A percentile compares a stretch with the other conserved stretches of the same genome.
phyloP scores from a whole-genome alignment of 2,329 filamentous ascomycete genomes.

The Akanthomyces dipterigenus region DNA sequence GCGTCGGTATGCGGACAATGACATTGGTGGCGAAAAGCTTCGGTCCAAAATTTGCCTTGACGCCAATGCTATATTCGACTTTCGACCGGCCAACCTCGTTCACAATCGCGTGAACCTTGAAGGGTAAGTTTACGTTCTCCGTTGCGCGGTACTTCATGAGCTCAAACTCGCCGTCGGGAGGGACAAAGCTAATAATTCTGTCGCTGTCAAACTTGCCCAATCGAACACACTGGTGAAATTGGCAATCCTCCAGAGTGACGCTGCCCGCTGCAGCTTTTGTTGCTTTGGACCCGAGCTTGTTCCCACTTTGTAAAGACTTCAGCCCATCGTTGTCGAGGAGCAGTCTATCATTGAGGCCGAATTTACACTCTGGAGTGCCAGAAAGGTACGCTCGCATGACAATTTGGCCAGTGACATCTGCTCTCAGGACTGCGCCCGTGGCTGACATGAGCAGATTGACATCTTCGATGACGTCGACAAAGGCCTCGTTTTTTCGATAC shows the following conservation, averaged over 20 bases:
- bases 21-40: constrained; percentile 98
- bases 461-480: constrained; percentile 98
- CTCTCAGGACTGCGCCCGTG: constrained; percentile 85
- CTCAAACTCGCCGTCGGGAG: constrained; percentile 96
- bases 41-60: constrained; percentile 91
- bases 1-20: constrained; percentile 86
- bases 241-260: constrained; percentile 94
- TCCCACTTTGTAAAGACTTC: constrained; percentile 62
- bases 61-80: constrained; percentile 96
- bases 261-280: constrained; percentile 93
- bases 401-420: constrained; percentile 95
- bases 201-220: constrained; percentile 95
- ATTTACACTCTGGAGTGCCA: constrained; percentile 97
- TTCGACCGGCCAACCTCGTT: constrained; percentile 96
- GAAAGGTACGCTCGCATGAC: constrained; percentile 97
- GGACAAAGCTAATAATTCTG: constrained; percentile 93
- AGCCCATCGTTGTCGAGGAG: constrained; percentile 75
- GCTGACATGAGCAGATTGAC: constrained; percentile 99
- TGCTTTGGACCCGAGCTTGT: constrained; percentile 74
- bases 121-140: constrained; percentile 96
- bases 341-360: constrained; percentile 91
- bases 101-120: constrained; percentile 98
- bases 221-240: constrained; percentile 98
- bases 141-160: constrained; percentile 97
- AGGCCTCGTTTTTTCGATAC: constrained; percentile 98